phyloP scores from a whole-genome alignment of 2,329 filamentous ascomycete genomes.

The Niveomyces coronatus region DNA sequence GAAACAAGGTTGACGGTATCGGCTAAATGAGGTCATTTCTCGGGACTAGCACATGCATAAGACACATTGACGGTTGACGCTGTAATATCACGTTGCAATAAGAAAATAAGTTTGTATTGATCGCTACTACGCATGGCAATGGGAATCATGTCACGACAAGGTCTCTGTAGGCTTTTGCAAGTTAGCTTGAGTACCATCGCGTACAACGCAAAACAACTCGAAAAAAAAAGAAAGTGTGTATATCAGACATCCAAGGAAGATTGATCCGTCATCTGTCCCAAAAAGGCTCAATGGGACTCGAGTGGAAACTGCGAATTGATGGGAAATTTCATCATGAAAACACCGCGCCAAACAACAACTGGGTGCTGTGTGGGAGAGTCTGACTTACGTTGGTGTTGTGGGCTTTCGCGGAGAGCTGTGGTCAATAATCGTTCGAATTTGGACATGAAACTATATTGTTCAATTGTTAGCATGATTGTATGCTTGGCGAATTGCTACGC shows the following conservation, averaged over 20 bases:
- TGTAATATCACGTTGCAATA: no score
- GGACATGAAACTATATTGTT: no score
- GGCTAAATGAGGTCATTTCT: no score
- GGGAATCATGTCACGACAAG: no score
- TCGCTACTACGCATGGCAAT: no score
- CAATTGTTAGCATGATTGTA: constrained; percentile 3
- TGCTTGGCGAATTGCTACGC: constrained; percentile 5
- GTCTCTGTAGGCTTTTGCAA: no score
- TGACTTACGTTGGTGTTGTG: constrained; percentile 9
- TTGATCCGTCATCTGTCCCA: constrained; percentile 57
- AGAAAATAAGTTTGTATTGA: no score
- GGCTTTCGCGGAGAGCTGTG: not conserved
- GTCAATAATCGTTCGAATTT: constrained; percentile 4
- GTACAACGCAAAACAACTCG: constrained; percentile 4
- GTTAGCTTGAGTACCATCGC: constrained; percentile 19
- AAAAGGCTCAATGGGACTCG: constrained; percentile 59
- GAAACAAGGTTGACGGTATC: no score
- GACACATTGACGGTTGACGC: no score
- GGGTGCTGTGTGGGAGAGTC: constrained; percentile 3
- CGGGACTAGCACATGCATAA: no score
- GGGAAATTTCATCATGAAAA: constrained; percentile 61
- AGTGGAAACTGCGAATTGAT: constrained; percentile 86
- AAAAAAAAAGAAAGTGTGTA: constrained; percentile 13
- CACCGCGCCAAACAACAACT: constrained; percentile 9
- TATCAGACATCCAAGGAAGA: constrained; percentile 73